Conservation (phyloP, 306 rosid species). For the Phaseolus lunatus region DNA sequence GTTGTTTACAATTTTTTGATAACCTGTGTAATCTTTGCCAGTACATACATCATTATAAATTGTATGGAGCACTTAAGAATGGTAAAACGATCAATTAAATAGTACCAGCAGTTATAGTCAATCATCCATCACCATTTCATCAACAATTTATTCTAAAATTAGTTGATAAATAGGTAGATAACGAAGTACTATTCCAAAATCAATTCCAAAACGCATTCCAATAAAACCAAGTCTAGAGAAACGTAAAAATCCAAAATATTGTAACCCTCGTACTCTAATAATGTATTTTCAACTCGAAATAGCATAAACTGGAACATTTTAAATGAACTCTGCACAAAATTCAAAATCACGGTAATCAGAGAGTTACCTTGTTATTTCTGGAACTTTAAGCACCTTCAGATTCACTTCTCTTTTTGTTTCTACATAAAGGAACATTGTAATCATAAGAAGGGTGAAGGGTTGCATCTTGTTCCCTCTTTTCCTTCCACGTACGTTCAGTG, state of each 20-base stretch:
- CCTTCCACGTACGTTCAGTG: no score
- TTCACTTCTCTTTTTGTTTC: slow-evolving; percentile 93
- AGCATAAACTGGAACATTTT: neutral
- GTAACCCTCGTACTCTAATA: slow-evolving; percentile 5
- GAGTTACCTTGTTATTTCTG: slow-evolving; percentile 94
- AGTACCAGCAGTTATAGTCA: neutral
- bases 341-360: neutral
- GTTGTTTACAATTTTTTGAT: slow-evolving; percentile 85
- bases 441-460: neutral
- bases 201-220: slow-evolving; percentile 6
- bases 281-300: slow-evolving; percentile 31
- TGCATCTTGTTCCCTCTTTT: no score
- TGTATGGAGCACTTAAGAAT: slow-evolving; percentile 85
- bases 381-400: slow-evolving; percentile 96
- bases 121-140: slow-evolving; percentile 1
- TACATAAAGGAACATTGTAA: slow-evolving; percentile 36
- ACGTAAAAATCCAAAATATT: slow-evolving; percentile 26
- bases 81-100: slow-evolving; percentile 17
- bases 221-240: slow-evolving; percentile 25
- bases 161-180: neutral
- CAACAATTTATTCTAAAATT: slow-evolving; percentile 1
- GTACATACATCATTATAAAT: slow-evolving; percentile 90
- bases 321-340: slow-evolving; percentile 16
- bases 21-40: slow-evolving; percentile 92
- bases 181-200: neutral